Conservation (phyloP, 768 basidiomycete genomes). For the Hemileccinum rubropunctum region DNA sequence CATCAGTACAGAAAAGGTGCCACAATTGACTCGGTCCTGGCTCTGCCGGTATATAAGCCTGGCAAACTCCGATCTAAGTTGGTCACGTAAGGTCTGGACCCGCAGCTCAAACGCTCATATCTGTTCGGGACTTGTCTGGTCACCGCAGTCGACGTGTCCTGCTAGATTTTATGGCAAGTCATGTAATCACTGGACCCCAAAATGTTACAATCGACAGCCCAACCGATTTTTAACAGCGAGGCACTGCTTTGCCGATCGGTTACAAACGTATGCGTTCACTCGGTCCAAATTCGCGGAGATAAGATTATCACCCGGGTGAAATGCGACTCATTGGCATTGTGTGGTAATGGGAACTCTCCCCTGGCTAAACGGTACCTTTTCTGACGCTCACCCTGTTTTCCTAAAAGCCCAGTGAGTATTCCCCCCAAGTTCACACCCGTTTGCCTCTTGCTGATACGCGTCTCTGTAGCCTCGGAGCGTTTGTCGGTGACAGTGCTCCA, state of each 20-base stretch:
- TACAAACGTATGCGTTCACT: background rate
- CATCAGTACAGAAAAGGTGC: too few relatives aligned
- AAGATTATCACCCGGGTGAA: slow-evolving; percentile 1
- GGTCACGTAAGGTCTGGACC: too few relatives aligned
- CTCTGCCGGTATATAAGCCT: too few relatives aligned
- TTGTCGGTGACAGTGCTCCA: background rate
- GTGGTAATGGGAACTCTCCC: slow-evolving; percentile 8
- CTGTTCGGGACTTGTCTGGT: too few relatives aligned
- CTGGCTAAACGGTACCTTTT: background rate
- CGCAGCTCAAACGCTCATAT: too few relatives aligned
- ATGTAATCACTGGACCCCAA: background rate
- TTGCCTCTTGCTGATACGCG: slow-evolving; percentile 8
- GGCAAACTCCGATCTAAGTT: too few relatives aligned
- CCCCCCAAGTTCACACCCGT: background rate
- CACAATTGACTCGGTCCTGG: too few relatives aligned
- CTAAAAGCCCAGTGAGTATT: slow-evolving; percentile 9
- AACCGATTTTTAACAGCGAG: background rate
- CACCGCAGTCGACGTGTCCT: too few relatives aligned
- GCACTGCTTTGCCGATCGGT: slow-evolving; percentile 10
- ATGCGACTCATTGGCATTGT: slow-evolving; percentile 1
- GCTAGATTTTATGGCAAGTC: background rate
- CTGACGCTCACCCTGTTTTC: slow-evolving; percentile 2
- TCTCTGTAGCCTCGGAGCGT: background rate
- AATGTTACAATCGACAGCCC: background rate
- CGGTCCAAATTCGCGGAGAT: slow-evolving; percentile 27